Conservation (phyloP, 257 asterid genomes). For the Nicotiana noctiflora region DNA sequence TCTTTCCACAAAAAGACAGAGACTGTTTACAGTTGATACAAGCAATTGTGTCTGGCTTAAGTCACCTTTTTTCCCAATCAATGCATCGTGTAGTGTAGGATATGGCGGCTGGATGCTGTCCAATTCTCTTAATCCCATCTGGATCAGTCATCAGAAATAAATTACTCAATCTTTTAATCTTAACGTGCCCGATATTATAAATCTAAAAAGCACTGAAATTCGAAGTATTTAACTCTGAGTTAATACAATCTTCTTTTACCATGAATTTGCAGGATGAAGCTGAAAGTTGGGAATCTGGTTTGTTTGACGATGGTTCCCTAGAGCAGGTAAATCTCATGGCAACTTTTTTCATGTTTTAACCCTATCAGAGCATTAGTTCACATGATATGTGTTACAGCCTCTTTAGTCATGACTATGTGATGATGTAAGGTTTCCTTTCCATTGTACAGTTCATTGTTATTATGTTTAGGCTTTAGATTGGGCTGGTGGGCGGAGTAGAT, state of each 20-base stretch:
- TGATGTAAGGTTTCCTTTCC: constrained; percentile 2
- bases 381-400: neutral
- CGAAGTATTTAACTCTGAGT: neutral
- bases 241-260: neutral
- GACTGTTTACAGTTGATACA: neutral
- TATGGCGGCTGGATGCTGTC: neutral
- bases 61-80: neutral
- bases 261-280: constrained; percentile 64
- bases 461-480: neutral
- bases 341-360: neutral
- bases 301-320: constrained; percentile 32
- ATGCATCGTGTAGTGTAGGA: neutral
- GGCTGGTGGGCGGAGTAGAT: neutral
- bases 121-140: neutral
- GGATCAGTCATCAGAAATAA: neutral
- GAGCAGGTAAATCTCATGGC: constrained; percentile 47
- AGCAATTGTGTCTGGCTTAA: neutral
- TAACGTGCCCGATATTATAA: neutral
- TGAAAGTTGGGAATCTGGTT: constrained; percentile 73
- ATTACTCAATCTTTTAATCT: neutral
- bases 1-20: neutral
- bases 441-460: neutral
- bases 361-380: neutral
- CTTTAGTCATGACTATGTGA: neutral
- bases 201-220: neutral